Evolutionary conservation across 805 yeast genomes (phyloP).

Genomic region (Brettanomyces anomalus): DNA sequence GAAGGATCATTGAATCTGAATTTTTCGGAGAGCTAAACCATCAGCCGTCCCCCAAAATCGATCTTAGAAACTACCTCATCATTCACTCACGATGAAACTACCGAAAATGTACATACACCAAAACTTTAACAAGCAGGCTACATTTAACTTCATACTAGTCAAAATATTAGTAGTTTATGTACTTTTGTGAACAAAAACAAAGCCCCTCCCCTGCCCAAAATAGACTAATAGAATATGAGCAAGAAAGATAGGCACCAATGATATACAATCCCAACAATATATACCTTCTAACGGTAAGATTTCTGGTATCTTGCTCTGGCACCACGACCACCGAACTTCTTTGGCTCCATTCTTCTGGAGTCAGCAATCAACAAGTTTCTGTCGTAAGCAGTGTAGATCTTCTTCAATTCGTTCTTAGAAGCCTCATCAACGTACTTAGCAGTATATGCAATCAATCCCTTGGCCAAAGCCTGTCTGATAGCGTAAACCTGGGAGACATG

Average conservation of each 20-base stretch:
- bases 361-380: conserved; percentile 99
- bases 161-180: conserved; percentile 2
- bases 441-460: conserved; percentile 99
- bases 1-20: no score
- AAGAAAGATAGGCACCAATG: neutral
- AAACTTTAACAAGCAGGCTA: no score
- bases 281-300: conserved; percentile 83
- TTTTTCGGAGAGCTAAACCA: no score
- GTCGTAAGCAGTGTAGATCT: conserved; percentile 95
- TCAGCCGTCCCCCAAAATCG: no score
- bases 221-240: neutral
- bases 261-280: conserved; percentile 1
- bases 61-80: no score
- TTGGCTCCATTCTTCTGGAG: conserved; percentile 99
- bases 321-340: conserved; percentile 99
- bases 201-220: neutral
- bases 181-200: neutral
- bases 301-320: conserved; percentile 99
- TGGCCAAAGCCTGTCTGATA: conserved; percentile 99
- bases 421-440: conserved; percentile 99
- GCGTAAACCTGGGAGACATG: conserved; percentile 99
- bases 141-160: no score
- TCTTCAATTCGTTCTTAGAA: conserved; percentile 98
- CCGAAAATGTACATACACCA: no score
- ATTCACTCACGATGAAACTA: no score